Conservation (phyloP, 2,329 filamentous ascomycete genomes). For the Magnaporthiopsis poae region DNA sequence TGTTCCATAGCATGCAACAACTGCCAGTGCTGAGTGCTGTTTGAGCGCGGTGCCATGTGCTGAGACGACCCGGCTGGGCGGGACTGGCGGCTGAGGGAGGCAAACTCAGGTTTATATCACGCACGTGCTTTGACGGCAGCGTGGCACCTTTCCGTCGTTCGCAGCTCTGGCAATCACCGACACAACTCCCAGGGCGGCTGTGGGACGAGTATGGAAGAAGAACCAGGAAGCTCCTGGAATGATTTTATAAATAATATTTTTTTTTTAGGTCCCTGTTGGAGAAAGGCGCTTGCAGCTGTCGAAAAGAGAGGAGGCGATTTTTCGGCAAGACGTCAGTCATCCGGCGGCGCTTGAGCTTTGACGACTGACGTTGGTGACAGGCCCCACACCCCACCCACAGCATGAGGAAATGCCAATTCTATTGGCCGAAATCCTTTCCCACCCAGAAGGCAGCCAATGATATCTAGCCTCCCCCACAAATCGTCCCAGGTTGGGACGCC, state of each 20-base stretch:
- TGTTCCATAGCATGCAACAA: constrained; percentile 8
- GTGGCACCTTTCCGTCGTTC: background rate
- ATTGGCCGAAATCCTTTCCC: background rate
- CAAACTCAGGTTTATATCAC: background rate
- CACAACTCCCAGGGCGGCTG: background rate
- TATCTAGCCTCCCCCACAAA: background rate
- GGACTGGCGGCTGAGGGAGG: background rate
- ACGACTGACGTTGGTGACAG: background rate
- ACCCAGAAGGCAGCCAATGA: background rate
- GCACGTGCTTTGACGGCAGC: background rate
- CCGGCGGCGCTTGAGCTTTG: too few species aligned
- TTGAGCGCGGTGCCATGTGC: constrained; percentile 7
- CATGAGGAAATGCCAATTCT: background rate
- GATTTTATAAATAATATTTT: background rate
- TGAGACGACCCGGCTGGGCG: background rate
- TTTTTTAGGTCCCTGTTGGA: background rate
- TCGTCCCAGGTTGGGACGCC: background rate
- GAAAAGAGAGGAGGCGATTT: background rate
- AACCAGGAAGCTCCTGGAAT: background rate
- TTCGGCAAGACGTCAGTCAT: background rate
- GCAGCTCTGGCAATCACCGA: background rate
- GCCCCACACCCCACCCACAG: background rate
- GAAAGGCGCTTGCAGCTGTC: background rate
- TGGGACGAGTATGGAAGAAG: background rate
- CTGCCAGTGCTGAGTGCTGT: constrained; percentile 8